Evolutionary conservation across 805 yeast genomes (phyloP).

Genomic region (Metschnikowia henanensis): DNA sequence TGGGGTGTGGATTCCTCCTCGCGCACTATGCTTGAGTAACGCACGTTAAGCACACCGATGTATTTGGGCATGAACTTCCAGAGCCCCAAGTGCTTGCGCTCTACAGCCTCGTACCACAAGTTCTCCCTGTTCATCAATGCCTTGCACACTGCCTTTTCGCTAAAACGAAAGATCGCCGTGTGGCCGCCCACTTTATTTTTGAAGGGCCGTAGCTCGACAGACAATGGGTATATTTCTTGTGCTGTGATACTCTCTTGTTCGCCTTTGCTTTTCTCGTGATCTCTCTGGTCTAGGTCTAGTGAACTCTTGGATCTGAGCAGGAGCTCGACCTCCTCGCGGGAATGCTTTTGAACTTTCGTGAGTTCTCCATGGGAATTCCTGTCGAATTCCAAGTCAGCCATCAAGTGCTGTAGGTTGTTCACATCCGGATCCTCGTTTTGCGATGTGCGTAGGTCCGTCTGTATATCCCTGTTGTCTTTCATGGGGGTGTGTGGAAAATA

Average conservation of each 20-base stretch:
- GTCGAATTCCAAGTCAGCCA: conserved; percentile 52
- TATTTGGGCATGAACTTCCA: conserved; percentile 89
- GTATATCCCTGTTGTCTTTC: conserved; percentile 19
- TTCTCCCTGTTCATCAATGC: conserved; percentile 90
- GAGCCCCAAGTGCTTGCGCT: conserved; percentile 70
- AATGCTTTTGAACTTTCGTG: conserved; percentile 23
- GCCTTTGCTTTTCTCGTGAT: background rate
- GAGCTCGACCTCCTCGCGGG: conserved; percentile 12
- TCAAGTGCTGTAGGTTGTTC: conserved; percentile 43
- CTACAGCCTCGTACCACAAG: conserved; percentile 88
- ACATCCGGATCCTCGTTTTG: conserved; percentile 15
- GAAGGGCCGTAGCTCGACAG: conserved; percentile 90
- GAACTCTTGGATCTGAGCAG: background rate
- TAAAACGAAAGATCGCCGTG: conserved; percentile 91
- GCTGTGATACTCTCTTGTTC: background rate
- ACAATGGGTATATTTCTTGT: conserved; percentile 50
- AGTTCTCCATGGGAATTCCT: conserved; percentile 30
- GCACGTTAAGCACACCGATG: conserved; percentile 90
- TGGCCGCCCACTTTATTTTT: conserved; percentile 97
- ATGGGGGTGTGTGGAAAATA: conserved; percentile 64
- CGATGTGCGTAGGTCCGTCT: conserved; percentile 4
- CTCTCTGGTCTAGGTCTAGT: background rate
- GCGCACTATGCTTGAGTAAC: conserved; percentile 58
- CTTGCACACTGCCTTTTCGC: conserved; percentile 91
- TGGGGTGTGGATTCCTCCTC: conserved; percentile 24